phyloP scores from a whole-genome alignment of 106 monocot genomes.

The Dioscorea alata region DNA sequence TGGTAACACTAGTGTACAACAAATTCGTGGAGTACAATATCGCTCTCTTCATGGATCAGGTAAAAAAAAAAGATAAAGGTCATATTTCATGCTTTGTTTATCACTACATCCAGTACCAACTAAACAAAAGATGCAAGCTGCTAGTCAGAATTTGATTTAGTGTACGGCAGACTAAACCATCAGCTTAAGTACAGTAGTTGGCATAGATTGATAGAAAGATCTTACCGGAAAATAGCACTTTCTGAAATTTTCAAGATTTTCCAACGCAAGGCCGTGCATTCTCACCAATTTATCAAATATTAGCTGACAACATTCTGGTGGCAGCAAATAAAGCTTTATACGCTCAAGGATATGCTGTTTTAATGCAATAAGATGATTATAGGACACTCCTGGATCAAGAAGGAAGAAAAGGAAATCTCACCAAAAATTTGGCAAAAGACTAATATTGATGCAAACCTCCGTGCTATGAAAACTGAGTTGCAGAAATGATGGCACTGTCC shows the following conservation, averaged over 20 bases:
- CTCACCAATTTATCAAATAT: conserved; percentile 87
- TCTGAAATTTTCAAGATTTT: conserved; percentile 63
- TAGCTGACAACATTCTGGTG: conserved; percentile 91
- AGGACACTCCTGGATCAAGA: not conserved
- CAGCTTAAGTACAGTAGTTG: no score
- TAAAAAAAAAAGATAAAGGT: no score
- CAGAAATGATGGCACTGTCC: conserved; percentile 68
- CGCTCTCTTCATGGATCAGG: no score
- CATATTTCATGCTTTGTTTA: no score
- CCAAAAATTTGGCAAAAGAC: not conserved
- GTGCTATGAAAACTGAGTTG: conserved; percentile 66
- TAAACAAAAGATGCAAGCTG: no score
- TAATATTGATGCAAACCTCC: conserved; percentile 33
- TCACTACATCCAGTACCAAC: no score
- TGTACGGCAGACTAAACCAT: no score
- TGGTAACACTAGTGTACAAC: no score
- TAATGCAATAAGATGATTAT: not conserved
- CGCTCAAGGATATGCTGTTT: conserved; percentile 73
- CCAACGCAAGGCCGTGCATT: conserved; percentile 49
- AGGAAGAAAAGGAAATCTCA: not conserved
- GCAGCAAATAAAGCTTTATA: conserved; percentile 73
- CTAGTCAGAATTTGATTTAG: no score
- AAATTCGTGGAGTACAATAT: no score
- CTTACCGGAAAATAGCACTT: conserved; percentile 90
- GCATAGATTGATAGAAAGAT: no score